phyloP scores from a whole-genome alignment of 352 stramenopile genomes.

The Phytophthora macrochlamydospora region DNA sequence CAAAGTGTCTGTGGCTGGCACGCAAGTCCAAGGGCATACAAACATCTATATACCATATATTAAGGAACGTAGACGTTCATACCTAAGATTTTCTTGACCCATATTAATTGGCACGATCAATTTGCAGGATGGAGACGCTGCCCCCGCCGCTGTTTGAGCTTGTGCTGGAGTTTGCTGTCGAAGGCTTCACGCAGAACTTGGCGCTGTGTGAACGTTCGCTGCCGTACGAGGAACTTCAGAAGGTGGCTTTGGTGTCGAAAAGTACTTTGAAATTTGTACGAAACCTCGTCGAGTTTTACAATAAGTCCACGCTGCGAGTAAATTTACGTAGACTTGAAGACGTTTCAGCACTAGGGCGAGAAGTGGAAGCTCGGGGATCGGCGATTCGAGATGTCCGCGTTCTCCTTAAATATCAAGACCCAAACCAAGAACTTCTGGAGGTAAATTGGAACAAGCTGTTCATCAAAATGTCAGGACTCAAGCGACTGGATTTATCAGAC shows the following conservation, averaged over 20 bases:
- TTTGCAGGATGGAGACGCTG: neutral
- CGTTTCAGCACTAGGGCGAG: neutral
- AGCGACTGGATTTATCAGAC: conserved; percentile 8
- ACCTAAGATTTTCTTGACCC: too few species aligned
- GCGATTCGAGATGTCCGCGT: neutral
- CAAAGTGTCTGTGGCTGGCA: neutral
- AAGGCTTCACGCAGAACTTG: neutral
- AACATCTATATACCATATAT: too few species aligned
- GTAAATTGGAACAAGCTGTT: conserved; percentile 7
- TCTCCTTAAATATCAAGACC: neutral
- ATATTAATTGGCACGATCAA: neutral
- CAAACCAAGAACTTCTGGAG: neutral
- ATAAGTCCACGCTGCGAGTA: neutral
- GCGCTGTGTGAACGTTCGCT: neutral
- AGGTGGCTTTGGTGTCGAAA: conserved; percentile 5
- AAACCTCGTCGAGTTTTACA: neutral
- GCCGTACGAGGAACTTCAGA: neutral
- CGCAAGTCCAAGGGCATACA: too few species aligned
- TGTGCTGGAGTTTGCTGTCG: neutral
- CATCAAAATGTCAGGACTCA: neutral
- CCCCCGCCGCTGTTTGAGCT: neutral
- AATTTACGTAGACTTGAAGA: neutral
- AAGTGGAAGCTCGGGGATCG: neutral
- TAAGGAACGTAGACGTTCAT: too few species aligned
- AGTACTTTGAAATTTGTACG: neutral